phyloP scores from a whole-genome alignment of 1,284 basidiomycete species.

The Anthracocystis panici-leucophaei region DNA sequence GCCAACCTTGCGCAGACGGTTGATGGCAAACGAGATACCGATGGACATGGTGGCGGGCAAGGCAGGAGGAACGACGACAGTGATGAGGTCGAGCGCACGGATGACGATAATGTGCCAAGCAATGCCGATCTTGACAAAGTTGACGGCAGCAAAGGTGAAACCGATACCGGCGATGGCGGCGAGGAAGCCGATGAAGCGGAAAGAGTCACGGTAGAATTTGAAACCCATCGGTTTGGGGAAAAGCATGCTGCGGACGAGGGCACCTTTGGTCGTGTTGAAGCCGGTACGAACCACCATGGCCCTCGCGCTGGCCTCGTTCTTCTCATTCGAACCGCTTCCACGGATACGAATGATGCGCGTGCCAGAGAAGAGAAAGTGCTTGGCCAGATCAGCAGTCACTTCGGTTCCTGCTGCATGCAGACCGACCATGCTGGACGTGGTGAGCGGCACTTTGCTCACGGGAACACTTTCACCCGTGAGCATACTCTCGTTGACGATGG shows the following conservation, averaged over 20 bases:
- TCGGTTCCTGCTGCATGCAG: slow-evolving; percentile 69
- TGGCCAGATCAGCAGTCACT: slow-evolving; percentile 79
- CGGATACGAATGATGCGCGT: slow-evolving; percentile 93
- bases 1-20: slow-evolving; percentile 85
- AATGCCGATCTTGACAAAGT: slow-evolving; percentile 87
- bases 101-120: slow-evolving; percentile 90
- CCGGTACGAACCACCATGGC: slow-evolving; percentile 93
- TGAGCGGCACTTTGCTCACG: slow-evolving; percentile 83
- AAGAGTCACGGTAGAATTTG: slow-evolving; percentile 96
- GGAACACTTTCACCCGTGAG: slow-evolving; percentile 95
- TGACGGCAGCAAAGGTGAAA: slow-evolving; percentile 77
- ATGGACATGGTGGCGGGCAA: slow-evolving; percentile 97
- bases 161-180: slow-evolving; percentile 88
- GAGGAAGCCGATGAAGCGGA: slow-evolving; percentile 93
- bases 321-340: slow-evolving; percentile 68
- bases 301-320: slow-evolving; percentile 74
- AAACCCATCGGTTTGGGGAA: slow-evolving; percentile 95
- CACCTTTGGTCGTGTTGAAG: slow-evolving; percentile 98
- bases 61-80: slow-evolving; percentile 96
- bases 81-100: slow-evolving; percentile 95
- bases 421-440: slow-evolving; percentile 48
- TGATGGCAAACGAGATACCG: slow-evolving; percentile 94
- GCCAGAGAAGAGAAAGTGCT: slow-evolving; percentile 90
- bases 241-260: slow-evolving; percentile 94
- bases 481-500: slow-evolving; percentile 99